Percentiles rank a stretch among this genome's conserved stretches.
Conservation (phyloP, 2,329 filamentous ascomycete species). For the Ceratocystis alfenasii region DNA sequence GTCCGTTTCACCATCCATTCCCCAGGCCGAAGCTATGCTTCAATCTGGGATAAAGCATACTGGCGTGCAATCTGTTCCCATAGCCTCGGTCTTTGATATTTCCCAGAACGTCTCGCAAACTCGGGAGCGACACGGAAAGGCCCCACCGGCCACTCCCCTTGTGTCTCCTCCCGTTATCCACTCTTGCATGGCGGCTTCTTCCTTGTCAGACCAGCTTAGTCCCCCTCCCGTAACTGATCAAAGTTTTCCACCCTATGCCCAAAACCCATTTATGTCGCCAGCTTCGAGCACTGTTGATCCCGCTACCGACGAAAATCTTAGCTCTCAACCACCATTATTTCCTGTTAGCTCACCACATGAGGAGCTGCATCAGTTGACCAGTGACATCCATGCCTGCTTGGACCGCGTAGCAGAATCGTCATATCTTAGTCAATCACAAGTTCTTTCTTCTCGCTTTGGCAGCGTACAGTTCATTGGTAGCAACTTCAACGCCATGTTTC, state of each 20-base stretch:
- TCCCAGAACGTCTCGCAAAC: slow-evolving; percentile 19
- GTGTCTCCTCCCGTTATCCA: slow-evolving; percentile 20
- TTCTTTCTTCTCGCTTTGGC: background rate
- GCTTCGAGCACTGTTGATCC: slow-evolving; percentile 18
- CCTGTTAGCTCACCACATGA: background rate
- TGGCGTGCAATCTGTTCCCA: slow-evolving; percentile 6
- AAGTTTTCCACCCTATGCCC: slow-evolving; percentile 1
- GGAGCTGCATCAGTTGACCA: background rate
- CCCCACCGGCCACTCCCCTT: slow-evolving; percentile 13
- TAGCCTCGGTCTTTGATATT: slow-evolving; percentile 18
- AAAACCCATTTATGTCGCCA: slow-evolving; percentile 17
- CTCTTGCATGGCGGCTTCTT: slow-evolving; percentile 12
- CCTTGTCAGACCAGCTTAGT: slow-evolving; percentile 10
- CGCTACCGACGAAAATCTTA: slow-evolving; percentile 8
- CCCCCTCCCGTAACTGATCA: slow-evolving; percentile 7
- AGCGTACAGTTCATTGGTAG: slow-evolving; percentile 14
- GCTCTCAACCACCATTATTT: slow-evolving; percentile 9
- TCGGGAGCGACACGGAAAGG: slow-evolving; percentile 8
- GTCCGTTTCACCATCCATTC: background rate
- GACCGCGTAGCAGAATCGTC: slow-evolving; percentile 11
- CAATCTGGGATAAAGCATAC: background rate
- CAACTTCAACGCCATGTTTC: slow-evolving; percentile 17
- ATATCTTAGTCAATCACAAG: slow-evolving; percentile 11
- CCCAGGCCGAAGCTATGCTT: slow-evolving; percentile 3
- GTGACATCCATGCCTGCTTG: slow-evolving; percentile 16